Evolutionary conservation across 768 basidiomycete species (phyloP), one percentile per base, ranked within the genome.

Genomic region (Lepiota venenata): DNA sequence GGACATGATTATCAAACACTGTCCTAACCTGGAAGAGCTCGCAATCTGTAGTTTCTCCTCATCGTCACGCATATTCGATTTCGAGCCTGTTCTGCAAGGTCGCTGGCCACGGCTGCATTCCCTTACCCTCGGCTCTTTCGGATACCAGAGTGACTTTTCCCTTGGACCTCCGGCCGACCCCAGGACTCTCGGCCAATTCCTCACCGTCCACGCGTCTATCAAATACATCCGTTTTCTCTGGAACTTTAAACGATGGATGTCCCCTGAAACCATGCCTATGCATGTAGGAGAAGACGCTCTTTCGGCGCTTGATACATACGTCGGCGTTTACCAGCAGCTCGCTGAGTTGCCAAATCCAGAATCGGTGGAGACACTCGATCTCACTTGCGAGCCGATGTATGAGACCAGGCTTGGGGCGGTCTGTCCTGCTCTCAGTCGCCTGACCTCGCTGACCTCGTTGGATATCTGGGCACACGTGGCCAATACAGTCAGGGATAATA

Each of bases 191-290:
- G 65, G 64, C 3, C 45, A 58, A 1, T 79, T 79, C 59, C 63
- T 80, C n/a, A 63, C 70, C 7, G 49, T 25, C 11, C 79, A 80
- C 53, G 60, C 63, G 0, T 57, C 64, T 4, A 62, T 81, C 14
- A 73, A 69, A 35, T 75, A 73, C 55, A 65, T 79, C 27, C 72
- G 76, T 10, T 69, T 79, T 40, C 64, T 75, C 22, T 81, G 79
- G 78, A 78, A 76, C 55, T 79, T 79, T 61, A 75, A 74, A 48
- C 65, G 73, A 11, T 79, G 77, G 77, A 70, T 78, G 66, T 76
- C 74, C 1, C 79, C 79, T 1, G 66, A 71, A 52, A 58, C 60
- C 1, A 68, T 74, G 22, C 68, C 67, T 2, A 63, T 74, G 61
- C 60, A 62, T 11, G 64, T 77, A 12, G 62, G 59, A 21, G 60